Conservation (phyloP, 495 filamentous ascomycete genomes). For the Tuber calosporum region DNA sequence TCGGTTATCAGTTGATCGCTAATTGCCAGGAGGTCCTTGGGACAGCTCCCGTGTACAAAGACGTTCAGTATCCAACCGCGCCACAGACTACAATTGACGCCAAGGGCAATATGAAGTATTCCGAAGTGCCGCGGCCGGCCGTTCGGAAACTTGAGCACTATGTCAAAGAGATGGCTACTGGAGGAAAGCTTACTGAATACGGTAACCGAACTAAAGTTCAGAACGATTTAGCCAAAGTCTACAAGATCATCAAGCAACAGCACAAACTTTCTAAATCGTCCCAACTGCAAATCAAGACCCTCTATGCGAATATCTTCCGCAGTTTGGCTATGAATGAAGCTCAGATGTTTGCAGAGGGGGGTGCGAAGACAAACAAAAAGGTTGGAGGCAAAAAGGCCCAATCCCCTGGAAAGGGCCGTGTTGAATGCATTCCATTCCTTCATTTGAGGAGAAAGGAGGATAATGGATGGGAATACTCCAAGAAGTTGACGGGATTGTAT, state of each 20-base stretch:
- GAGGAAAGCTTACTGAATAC: conserved; percentile 96
- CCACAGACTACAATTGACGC: conserved; percentile 84
- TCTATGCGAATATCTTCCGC: conserved; percentile 88
- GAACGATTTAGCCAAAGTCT: conserved; percentile 84
- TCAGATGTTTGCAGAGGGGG: conserved; percentile 71
- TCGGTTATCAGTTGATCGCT: conserved; percentile 90
- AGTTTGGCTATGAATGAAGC: conserved; percentile 94
- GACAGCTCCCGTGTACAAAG: conserved; percentile 82
- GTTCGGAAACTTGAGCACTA: conserved; percentile 98
- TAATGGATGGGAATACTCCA: conserved; percentile 98
- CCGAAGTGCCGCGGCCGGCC: conserved; percentile 78
- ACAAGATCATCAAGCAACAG: conserved; percentile 95
- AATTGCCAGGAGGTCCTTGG: conserved; percentile 91
- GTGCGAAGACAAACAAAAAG: conserved; percentile 64
- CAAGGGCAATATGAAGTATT: conserved; percentile 79
- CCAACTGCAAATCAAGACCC: conserved; percentile 84
- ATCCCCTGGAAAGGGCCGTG: conserved; percentile 38
- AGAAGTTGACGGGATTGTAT: conserved; percentile 88
- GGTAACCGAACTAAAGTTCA: conserved; percentile 97
- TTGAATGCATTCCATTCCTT: conserved; percentile 96
- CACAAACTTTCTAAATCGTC: conserved; percentile 92
- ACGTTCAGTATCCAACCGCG: conserved; percentile 84
- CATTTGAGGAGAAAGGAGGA: conserved; percentile 91
- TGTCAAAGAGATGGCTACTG: conserved; percentile 96
- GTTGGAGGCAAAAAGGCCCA: conserved; percentile 17